Evolutionary conservation across 371 early-diverging fungal genomes (phyloP).

Genomic region (Choanephora cucurbitarum): DNA sequence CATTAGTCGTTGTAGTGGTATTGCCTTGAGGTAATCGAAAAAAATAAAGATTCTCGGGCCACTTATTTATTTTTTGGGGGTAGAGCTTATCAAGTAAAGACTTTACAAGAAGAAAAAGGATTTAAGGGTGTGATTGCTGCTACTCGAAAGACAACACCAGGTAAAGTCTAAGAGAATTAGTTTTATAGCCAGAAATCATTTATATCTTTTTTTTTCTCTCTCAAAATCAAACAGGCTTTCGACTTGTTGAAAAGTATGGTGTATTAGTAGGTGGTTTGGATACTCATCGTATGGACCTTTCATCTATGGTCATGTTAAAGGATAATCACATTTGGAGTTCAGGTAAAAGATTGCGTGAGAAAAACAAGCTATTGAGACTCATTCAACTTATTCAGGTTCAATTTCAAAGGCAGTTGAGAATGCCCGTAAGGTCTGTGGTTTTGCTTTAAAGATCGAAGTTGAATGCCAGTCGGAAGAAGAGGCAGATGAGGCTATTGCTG

Average conservation of each 20-base stretch:
- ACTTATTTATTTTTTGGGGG: background rate
- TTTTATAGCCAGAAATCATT: conserved; percentile 5
- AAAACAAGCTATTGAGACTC: too few relatives aligned
- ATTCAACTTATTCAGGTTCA: conserved; percentile 40
- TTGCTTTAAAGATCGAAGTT: conserved; percentile 95
- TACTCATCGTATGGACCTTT: conserved; percentile 96
- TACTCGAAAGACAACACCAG: conserved; percentile 98
- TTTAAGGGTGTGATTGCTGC: conserved; percentile 93
- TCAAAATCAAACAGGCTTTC: too few relatives aligned
- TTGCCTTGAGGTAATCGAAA: conserved; percentile 75
- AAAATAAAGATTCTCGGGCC: too few relatives aligned
- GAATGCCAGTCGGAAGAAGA: conserved; percentile 92
- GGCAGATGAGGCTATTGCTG: conserved; percentile 95
- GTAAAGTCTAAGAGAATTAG: conserved; percentile 42
- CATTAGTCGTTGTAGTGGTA: conserved; percentile 91
- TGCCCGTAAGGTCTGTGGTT: conserved; percentile 86
- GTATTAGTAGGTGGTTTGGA: conserved; percentile 96
- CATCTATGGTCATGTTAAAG: conserved; percentile 98
- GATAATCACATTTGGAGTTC: conserved; percentile 98
- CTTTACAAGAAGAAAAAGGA: conserved; percentile 68
- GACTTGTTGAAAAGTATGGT: conserved; percentile 96
- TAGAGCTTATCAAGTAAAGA: conserved; percentile 63
- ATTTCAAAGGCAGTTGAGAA: conserved; percentile 86
- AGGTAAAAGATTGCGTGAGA: conserved; percentile 40
- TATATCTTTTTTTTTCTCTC: too few relatives aligned